Evolutionary conservation across 805 yeast species (phyloP).

Genomic region (Candida yuanshanica): DNA sequence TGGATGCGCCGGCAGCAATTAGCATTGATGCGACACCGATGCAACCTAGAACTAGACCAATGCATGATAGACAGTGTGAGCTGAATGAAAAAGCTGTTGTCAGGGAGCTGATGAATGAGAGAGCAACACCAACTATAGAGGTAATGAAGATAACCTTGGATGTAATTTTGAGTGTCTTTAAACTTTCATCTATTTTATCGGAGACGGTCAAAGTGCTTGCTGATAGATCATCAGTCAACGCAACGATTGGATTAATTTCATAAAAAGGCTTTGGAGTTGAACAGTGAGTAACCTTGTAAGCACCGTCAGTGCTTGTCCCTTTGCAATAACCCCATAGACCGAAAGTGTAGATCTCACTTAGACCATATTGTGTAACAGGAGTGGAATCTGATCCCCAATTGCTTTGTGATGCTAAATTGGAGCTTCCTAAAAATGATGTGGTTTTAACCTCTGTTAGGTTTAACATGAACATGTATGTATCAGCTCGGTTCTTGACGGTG

Average conservation of each 20-base stretch:
- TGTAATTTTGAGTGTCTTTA: constrained; percentile 38
- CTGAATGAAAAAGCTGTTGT: constrained; percentile 39
- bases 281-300: constrained; percentile 41
- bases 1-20: constrained; percentile 49
- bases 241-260: constrained; percentile 46
- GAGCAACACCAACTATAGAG: constrained; percentile 42
- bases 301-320: constrained; percentile 26
- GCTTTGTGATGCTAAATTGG: constrained; percentile 3
- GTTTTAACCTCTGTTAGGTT: constrained; percentile 29
- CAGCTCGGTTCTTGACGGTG: constrained; percentile 34
- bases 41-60: constrained; percentile 40
- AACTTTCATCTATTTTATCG: constrained; percentile 40
- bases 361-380: constrained; percentile 19
- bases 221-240: constrained; percentile 21
- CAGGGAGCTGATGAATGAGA: constrained; percentile 38
- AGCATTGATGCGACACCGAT: constrained; percentile 34
- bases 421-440: constrained; percentile 10
- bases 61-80: constrained; percentile 38
- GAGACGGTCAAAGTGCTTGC: constrained; percentile 40
- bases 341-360: constrained; percentile 43
- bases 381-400: background rate
- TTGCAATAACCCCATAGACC: constrained; percentile 65
- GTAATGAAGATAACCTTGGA: constrained; percentile 57
- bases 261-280: constrained; percentile 49
- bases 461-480: constrained; percentile 42